Evolutionary conservation across 169 alveolate species (phyloP), one percentile per base, ranked within the genome.

Genomic region (Plasmodium yoelii): DNA sequence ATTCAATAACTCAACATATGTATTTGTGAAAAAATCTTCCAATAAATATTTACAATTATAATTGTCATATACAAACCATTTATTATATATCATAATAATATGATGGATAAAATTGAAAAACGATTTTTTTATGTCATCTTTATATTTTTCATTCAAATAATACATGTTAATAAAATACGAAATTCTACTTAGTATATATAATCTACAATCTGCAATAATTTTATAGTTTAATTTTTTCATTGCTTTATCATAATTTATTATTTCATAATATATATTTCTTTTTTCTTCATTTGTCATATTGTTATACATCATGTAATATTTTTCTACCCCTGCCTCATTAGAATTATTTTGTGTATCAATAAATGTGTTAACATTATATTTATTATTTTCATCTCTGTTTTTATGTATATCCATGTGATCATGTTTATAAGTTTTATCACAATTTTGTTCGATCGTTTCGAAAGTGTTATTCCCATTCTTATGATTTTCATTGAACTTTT

Each of bases 101-200:
- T 82, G 82, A 47, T 82, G 90, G 56, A 82, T 82, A 60, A 82
- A 82, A 82, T 82, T 82, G 67, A 82, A 53, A 82, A 82, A 82
- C 8, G 72, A 39, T 42, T 82, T 82, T 53, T 82, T 82, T 39
- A 67, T 67, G 28, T 82, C 82, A 24, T 59, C 34, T 49, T 82
- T 59, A 34, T 71, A 24, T 47, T 28, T 26, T 67, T 82, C 84
- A 24, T 75, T 75, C 49, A 55, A 70, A 39, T 67, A 42, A 56
- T 82, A 82, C 67, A 82, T 9, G 49, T 82, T 80, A 47, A 82
- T 67, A 18, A 67, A 67, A 24, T 60, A 59, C 19, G 84, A 56
- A 12, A 68, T 67, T 67, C 90, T 22, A 18, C 90, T 82, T 47
- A 82, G 61, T 34, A 82, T 82, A 34, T 82, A 82, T 59, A 82